A percentile compares a stretch with the other conserved stretches of the same genome.
Conservation (phyloP, 805 yeast genomes). For the Candida dajiaensis region DNA sequence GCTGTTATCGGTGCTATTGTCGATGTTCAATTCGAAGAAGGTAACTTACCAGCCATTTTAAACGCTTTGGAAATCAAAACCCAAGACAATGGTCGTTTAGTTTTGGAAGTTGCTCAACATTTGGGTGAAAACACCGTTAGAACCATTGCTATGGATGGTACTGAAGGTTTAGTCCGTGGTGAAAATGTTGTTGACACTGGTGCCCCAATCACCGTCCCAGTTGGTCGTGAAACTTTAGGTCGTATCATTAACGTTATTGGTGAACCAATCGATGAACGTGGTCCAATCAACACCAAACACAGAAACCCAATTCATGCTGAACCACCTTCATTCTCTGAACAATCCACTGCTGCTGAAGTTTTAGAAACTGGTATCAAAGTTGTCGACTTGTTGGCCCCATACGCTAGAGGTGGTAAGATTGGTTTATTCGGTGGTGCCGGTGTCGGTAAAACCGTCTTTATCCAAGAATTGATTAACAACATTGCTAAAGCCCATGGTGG, state of each 20-base stretch:
- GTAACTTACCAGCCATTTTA: slow-evolving; percentile 93
- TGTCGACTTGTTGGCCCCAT: slow-evolving; percentile 98
- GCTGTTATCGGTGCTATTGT: slow-evolving; percentile 99
- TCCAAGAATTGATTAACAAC: slow-evolving; percentile 99
- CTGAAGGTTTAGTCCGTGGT: slow-evolving; percentile 99
- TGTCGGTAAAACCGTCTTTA: slow-evolving; percentile 99
- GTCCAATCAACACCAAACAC: slow-evolving; percentile 89
- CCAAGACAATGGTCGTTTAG: slow-evolving; percentile 70
- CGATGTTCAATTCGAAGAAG: slow-evolving; percentile 98
- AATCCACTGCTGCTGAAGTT: slow-evolving; percentile 96
- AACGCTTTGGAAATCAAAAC: slow-evolving; percentile 91
- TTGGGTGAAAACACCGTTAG: slow-evolving; percentile 99
- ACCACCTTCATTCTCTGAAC: slow-evolving; percentile 94
- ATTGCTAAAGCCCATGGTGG: slow-evolving; percentile 99
- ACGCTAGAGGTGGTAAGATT: slow-evolving; percentile 99
- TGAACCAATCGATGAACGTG: slow-evolving; percentile 99
- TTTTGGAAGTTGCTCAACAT: slow-evolving; percentile 98
- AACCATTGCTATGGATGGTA: slow-evolving; percentile 99
- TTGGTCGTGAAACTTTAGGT: slow-evolving; percentile 98
- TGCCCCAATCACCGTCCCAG: slow-evolving; percentile 98
- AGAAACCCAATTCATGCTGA: slow-evolving; percentile 99
- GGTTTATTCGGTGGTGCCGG: slow-evolving; percentile 99
- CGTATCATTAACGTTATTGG: slow-evolving; percentile 97
- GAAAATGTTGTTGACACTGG: slow-evolving; percentile 89
- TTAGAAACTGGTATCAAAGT: slow-evolving; percentile 99